A percentile compares a stretch with the other conserved stretches of the same genome.
Conservation (phyloP, 768 basidiomycete species). For the Termitomyces titanicus region DNA sequence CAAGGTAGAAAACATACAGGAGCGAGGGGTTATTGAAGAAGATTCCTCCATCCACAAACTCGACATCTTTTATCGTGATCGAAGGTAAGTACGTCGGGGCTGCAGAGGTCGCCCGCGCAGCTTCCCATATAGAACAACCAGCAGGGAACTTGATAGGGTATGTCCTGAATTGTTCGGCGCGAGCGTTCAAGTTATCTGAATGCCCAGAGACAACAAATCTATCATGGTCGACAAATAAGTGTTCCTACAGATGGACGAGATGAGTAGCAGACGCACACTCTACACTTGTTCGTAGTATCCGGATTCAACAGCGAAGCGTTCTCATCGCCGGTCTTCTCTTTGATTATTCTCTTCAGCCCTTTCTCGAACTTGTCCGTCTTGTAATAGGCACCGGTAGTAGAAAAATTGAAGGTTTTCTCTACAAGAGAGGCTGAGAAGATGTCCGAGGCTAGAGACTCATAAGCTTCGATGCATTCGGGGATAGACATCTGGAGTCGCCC, state of each 20-base stretch:
- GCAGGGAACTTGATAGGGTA: slow-evolving; percentile 24
- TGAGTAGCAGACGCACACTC: slow-evolving; percentile 21
- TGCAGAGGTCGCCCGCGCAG: slow-evolving; percentile 31
- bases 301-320: slow-evolving; percentile 25
- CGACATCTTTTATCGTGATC: slow-evolving; percentile 22
- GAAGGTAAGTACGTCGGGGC: slow-evolving; percentile 29
- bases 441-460: slow-evolving; percentile 21
- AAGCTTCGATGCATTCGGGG: slow-evolving; percentile 28
- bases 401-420: slow-evolving; percentile 10
- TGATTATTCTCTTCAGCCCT: slow-evolving; percentile 23
- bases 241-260: not conserved
- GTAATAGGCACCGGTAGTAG: slow-evolving; percentile 21
- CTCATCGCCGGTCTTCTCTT: slow-evolving; percentile 19
- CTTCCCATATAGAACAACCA: slow-evolving; percentile 30
- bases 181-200: slow-evolving; percentile 20
- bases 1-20: slow-evolving; percentile 12
- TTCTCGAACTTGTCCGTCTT: slow-evolving; percentile 21
- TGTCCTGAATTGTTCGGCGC: slow-evolving; percentile 26
- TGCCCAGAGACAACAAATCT: slow-evolving; percentile 25
- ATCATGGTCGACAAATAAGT: not conserved
- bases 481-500: slow-evolving; percentile 33
- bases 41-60: slow-evolving; percentile 30
- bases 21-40: slow-evolving; percentile 29
- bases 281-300: slow-evolving; percentile 20
- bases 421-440: slow-evolving; percentile 23